Evolutionary conservation across 2,329 filamentous ascomycete genomes (phyloP).

Genomic region (Penicillium thymicola): DNA sequence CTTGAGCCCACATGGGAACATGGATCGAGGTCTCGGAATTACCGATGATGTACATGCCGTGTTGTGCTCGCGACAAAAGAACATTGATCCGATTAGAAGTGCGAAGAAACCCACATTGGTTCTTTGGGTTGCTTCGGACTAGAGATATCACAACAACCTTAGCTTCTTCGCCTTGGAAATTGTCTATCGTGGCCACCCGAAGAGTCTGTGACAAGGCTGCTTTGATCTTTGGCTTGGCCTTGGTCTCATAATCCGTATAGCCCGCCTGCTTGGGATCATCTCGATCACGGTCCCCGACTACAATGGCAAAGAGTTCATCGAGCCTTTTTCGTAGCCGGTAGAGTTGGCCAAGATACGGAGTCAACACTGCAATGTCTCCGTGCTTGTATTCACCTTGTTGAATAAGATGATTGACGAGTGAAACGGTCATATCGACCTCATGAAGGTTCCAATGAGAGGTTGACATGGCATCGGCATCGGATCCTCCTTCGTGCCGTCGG

Average conservation of each 20-base stretch:
- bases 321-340: conserved; percentile 44
- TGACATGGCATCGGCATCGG: conserved; percentile 24
- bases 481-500: conserved; percentile 36
- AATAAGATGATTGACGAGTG: conserved; percentile 63
- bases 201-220: conserved; percentile 49
- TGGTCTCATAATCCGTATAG: conserved; percentile 26
- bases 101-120: conserved; percentile 62
- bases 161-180: conserved; percentile 75
- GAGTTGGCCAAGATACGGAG: conserved; percentile 56
- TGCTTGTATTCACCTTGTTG: conserved; percentile 60
- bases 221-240: conserved; percentile 29
- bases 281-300: conserved; percentile 61
- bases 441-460: conserved; percentile 49
- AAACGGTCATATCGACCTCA: conserved; percentile 62
- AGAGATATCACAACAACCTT: conserved; percentile 68
- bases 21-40: conserved; percentile 57
- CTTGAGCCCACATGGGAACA: conserved; percentile 62
- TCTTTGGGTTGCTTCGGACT: conserved; percentile 63
- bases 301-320: conserved; percentile 54
- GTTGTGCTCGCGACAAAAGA: conserved; percentile 61
- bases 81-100: conserved; percentile 69
- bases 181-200: conserved; percentile 65
- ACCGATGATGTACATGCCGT: conserved; percentile 70
- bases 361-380: conserved; percentile 67
- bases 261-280: conserved; percentile 50